Conservation (phyloP, 2,329 filamentous ascomycete genomes). For the Purpureocillium lavendulum region DNA sequence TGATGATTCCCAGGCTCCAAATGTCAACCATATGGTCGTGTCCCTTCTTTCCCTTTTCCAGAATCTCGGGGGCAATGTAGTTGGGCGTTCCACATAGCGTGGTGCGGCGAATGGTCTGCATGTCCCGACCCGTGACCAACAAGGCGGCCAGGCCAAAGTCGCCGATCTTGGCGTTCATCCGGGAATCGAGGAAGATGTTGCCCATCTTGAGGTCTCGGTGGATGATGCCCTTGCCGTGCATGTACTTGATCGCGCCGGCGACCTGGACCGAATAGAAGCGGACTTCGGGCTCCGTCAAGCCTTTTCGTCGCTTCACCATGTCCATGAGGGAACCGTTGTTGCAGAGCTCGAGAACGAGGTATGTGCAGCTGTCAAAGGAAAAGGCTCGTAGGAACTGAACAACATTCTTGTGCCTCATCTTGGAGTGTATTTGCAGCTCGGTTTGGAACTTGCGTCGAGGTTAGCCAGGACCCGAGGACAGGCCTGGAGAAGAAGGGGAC, state of each 20-base stretch:
- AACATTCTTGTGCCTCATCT: slow-evolving; percentile 92
- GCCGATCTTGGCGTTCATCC: slow-evolving; percentile 97
- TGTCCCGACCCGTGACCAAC: slow-evolving; percentile 83
- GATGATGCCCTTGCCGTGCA: slow-evolving; percentile 92
- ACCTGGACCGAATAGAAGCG: slow-evolving; percentile 91
- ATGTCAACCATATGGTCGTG: slow-evolving; percentile 98
- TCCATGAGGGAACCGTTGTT: slow-evolving; percentile 96
- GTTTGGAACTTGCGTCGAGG: slow-evolving; percentile 51
- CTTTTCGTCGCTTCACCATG: slow-evolving; percentile 89
- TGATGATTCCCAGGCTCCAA: slow-evolving; percentile 96
- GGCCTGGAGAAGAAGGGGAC: slow-evolving; percentile 4
- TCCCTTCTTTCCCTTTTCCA: slow-evolving; percentile 88
- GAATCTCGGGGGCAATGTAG: slow-evolving; percentile 94
- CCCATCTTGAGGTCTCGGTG: slow-evolving; percentile 97
- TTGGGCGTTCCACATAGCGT: slow-evolving; percentile 97
- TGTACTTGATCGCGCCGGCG: slow-evolving; percentile 94
- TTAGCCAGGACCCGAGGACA: background rate
- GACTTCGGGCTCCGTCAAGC: slow-evolving; percentile 87
- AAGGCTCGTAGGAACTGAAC: slow-evolving; percentile 95
- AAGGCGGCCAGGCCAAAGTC: slow-evolving; percentile 94
- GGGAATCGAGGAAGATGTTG: slow-evolving; percentile 87
- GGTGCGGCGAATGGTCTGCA: slow-evolving; percentile 73
- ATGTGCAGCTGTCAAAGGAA: slow-evolving; percentile 80
- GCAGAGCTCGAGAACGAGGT: slow-evolving; percentile 89
- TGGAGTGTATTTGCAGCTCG: slow-evolving; percentile 96